A percentile compares a stretch with the other conserved stretches of the same genome.
Conservation (phyloP, 768 basidiomycete genomes). For the Sarcodon sp. region DNA sequence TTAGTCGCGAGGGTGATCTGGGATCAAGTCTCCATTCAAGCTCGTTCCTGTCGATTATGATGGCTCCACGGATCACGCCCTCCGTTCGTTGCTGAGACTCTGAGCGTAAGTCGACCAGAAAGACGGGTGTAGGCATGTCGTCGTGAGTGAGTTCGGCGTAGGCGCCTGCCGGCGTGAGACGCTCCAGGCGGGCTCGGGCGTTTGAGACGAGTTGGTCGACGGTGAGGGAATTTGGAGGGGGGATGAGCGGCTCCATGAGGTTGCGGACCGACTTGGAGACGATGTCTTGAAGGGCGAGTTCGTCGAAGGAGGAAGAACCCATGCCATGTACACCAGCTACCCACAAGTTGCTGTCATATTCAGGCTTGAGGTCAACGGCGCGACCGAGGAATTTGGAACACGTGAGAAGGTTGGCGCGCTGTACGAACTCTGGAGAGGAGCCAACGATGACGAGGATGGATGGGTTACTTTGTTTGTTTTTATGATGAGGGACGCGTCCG, state of each 20-base stretch:
- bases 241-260: constrained; percentile 45
- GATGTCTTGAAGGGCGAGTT: constrained; percentile 56
- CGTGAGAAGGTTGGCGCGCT: constrained; percentile 52
- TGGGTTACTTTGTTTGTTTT: constrained; percentile 7
- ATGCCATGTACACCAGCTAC: constrained; percentile 41
- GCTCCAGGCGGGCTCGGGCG: constrained; percentile 50
- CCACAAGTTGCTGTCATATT: constrained; percentile 8
- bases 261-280: constrained; percentile 46
- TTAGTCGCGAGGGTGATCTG: constrained; percentile 35
- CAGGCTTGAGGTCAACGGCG: constrained; percentile 20
- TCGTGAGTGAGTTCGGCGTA: constrained; percentile 38
- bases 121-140: constrained; percentile 37
- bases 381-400: constrained; percentile 62
- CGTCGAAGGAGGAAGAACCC: constrained; percentile 44
- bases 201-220: constrained; percentile 44
- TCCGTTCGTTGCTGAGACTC: constrained; percentile 40
- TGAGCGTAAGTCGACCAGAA: constrained; percentile 71
- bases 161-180: constrained; percentile 48
- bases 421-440: constrained; percentile 41
- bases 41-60: constrained; percentile 63
- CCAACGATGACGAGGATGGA: constrained; percentile 41
- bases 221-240: constrained; percentile 53
- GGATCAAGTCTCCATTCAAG: constrained; percentile 80
- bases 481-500: not conserved
- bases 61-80: constrained; percentile 54